Evolutionary conservation across 1,284 basidiomycete species (phyloP).

Genomic region (Ustilago hordei): DNA sequence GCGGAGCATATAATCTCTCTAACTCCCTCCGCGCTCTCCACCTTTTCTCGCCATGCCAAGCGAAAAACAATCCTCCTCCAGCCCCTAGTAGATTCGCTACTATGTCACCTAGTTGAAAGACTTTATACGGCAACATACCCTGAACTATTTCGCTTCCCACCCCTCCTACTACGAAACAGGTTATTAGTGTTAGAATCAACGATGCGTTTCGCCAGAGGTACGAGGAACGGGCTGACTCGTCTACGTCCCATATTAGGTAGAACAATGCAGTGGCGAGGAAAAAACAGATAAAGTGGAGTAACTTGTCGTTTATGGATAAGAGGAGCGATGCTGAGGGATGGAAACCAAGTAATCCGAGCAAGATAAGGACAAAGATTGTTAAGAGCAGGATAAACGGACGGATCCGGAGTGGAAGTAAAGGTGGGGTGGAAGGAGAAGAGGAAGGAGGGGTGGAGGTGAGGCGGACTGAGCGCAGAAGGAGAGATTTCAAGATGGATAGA

Average conservation of each 20-base stretch:
- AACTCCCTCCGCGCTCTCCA: slow-evolving; percentile 54
- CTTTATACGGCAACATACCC: slow-evolving; percentile 82
- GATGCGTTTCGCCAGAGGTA: slow-evolving; percentile 86
- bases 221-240: slow-evolving; percentile 76
- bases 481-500: slow-evolving; percentile 29
- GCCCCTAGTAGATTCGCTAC: slow-evolving; percentile 85
- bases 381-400: slow-evolving; percentile 58
- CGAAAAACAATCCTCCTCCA: slow-evolving; percentile 76
- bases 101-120: slow-evolving; percentile 82
- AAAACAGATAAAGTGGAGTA: slow-evolving; percentile 86
- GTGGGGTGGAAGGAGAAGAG: slow-evolving; percentile 4
- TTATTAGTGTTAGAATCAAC: slow-evolving; percentile 77
- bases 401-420: slow-evolving; percentile 54
- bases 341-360: slow-evolving; percentile 65
- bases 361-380: slow-evolving; percentile 51
- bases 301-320: slow-evolving; percentile 82
- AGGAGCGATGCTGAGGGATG: slow-evolving; percentile 58
- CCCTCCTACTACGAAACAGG: slow-evolving; percentile 73
- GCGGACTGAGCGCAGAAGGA: slow-evolving; percentile 49
- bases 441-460: slow-evolving; percentile 13
- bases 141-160: slow-evolving; percentile 88
- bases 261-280: slow-evolving; percentile 81
- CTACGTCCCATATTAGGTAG: slow-evolving; percentile 87
- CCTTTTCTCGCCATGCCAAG: slow-evolving; percentile 53
- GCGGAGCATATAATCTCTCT: slow-evolving; percentile 58